Evolutionary conservation across 495 filamentous ascomycete species (phyloP), one percentile per base, ranked within the genome.

Genomic region (Lepidopterella palustris): DNA sequence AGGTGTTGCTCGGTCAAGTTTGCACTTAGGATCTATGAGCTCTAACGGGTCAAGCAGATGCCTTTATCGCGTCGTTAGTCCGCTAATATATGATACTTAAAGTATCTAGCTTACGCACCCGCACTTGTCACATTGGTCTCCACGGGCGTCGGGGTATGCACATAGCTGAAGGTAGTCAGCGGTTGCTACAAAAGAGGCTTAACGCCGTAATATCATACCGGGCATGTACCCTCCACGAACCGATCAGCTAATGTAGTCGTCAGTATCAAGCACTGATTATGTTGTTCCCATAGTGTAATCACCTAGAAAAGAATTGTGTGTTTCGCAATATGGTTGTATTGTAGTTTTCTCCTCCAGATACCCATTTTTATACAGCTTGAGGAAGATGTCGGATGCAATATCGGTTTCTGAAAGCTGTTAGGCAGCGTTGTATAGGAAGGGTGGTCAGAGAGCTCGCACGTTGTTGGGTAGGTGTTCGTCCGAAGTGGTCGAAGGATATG

Each of bases 231-330:
- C 75, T 96, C 91, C 20, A 97, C 90, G 69, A 88, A 97, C 40
- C 92, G 88, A 73, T 97, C 92, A 21, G 92, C 91, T 53, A 97
- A 71, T n/a, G n/a, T n/a, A n/a, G n/a, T n/a, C n/a, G n/a, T n/a
- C n/a, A n/a, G n/a, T n/a, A n/a, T n/a, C n/a, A n/a, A n/a, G n/a
- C n/a, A 82, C 82, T 40, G 85, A 84, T 74, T 91, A 97, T 62
- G 85, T 87, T n/a, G 91, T 92, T 75, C 96, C 91, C 20, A 97
- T 89, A 68, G 87, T 97, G 42, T 92, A 88, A 73, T 97, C 92
- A 21, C 92, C 91, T 53, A 97, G 71, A 24, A 50, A 50, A 15
- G 21, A 25, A 15, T 26, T 50, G 47, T 50, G 47, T 25, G 18
- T 21, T 15, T 50, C 47, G 70, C 92, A 97, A 76, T 88, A 97